These are phyloP conservation scores for Coemansia sp. DNA, from an alignment of 192 early-diverging fungal genomes.

Conservation along the genomic window DNA sequence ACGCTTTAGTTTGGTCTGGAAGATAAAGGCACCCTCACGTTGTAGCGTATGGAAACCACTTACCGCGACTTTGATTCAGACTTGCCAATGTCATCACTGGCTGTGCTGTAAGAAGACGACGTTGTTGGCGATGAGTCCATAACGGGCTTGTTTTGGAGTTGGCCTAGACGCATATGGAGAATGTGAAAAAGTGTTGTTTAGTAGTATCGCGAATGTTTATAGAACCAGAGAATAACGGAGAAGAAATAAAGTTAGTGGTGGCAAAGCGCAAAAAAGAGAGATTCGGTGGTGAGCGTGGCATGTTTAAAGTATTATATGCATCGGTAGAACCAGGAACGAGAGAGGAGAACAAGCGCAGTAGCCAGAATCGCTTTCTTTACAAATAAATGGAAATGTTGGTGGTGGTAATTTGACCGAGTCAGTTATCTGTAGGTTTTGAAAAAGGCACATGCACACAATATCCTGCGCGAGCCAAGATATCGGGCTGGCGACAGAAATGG, in stretches of 20 bases:
- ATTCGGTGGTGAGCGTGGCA: too few relatives aligned
- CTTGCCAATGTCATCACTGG: conserved; percentile 5
- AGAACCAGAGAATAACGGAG: background rate
- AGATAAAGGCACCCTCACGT: background rate
- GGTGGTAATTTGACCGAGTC: background rate
- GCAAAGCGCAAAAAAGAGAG: background rate
- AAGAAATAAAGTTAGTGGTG: background rate
- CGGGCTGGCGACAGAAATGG: background rate
- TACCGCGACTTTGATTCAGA: background rate
- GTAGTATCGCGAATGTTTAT: background rate
- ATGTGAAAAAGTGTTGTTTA: background rate
- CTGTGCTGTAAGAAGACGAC: conserved; percentile 4
- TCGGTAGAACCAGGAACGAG: too few relatives aligned
- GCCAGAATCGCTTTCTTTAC: background rate
- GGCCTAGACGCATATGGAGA: background rate
- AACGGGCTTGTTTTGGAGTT: background rate
- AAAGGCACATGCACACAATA: conserved; percentile 2
- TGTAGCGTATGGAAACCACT: background rate
- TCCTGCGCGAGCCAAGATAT: background rate
- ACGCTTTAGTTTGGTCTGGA: too few relatives aligned
- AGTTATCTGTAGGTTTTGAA: background rate
- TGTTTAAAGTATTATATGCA: background rate
- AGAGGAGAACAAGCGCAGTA: background rate
- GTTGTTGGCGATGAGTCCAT: conserved; percentile 4
- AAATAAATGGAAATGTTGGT: too few relatives aligned